A percentile compares a stretch with the other conserved stretches of the same genome.
Evolutionary conservation across 108 stramenopile species (phyloP).

Genomic region (Cylindrotheca closterium): DNA sequence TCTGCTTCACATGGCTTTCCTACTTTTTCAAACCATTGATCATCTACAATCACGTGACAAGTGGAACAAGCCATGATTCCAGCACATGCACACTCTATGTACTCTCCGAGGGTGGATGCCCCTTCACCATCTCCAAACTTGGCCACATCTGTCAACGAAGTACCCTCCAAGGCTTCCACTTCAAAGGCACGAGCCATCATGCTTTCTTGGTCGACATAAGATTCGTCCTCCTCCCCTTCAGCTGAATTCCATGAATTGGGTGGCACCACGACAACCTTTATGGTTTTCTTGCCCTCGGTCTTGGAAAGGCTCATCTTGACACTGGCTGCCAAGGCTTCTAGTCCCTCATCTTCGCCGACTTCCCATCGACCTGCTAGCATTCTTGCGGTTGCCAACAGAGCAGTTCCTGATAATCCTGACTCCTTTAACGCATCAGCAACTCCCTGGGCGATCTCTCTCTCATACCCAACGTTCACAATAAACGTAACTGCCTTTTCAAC

Average conservation of each 20-base stretch:
- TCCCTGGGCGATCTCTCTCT: slow-evolving; percentile 17
- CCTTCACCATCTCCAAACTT: slow-evolving; percentile 48
- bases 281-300: slow-evolving; percentile 22
- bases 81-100: slow-evolving; percentile 71
- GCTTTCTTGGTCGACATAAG: not conserved
- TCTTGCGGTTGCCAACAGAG: slow-evolving; percentile 37
- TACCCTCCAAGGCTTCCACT: slow-evolving; percentile 38
- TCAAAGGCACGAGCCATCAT: slow-evolving; percentile 45
- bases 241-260: slow-evolving; percentile 46
- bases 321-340: slow-evolving; percentile 51
- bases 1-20: slow-evolving; percentile 59
- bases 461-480: slow-evolving; percentile 21
- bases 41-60: slow-evolving; percentile 64
- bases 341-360: slow-evolving; percentile 64
- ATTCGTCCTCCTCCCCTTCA: slow-evolving; percentile 24
- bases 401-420: slow-evolving; percentile 19
- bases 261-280: slow-evolving; percentile 47
- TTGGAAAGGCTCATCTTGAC: slow-evolving; percentile 34
- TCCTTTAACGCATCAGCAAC: slow-evolving; percentile 26
- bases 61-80: slow-evolving; percentile 83
- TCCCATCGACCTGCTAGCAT: slow-evolving; percentile 57
- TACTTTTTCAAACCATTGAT: slow-evolving; percentile 57
- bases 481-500: slow-evolving; percentile 19
- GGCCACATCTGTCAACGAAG: slow-evolving; percentile 50
- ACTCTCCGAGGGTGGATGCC: slow-evolving; percentile 40